These are phyloP conservation scores for Triadica sebifera DNA, from an alignment of 345 rosid genomes.

Conservation along the genomic window DNA sequence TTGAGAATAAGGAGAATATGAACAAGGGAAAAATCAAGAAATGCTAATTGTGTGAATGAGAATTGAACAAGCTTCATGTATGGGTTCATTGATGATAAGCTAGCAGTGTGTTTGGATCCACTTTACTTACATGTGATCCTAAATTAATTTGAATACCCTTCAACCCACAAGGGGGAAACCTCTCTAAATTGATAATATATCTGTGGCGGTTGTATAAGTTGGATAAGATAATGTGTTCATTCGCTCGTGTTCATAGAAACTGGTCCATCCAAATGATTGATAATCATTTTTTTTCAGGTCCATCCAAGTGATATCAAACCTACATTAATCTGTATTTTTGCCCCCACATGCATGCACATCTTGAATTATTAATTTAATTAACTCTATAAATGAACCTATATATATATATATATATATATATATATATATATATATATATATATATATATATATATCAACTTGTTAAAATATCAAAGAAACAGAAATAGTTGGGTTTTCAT, in stretches of 20 bases:
- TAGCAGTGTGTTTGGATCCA: too few species aligned
- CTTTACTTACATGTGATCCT: slow-evolving; percentile 8
- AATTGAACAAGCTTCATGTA: not conserved
- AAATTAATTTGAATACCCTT: slow-evolving; percentile 2
- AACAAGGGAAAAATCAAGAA: not conserved
- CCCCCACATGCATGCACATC: too few species aligned
- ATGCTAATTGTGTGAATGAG: slow-evolving; percentile 28
- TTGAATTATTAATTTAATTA: too few species aligned
- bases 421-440: too few species aligned
- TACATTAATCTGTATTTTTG: too few species aligned
- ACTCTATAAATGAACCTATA: too few species aligned
- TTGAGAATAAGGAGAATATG: slow-evolving; percentile 12
- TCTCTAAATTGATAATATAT: slow-evolving; percentile 27
- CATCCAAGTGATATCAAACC: too few species aligned
- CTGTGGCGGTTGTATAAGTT: slow-evolving; percentile 31
- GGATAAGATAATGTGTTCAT: slow-evolving; percentile 26
- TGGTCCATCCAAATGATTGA: slow-evolving; percentile 18
- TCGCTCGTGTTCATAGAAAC: not conserved
- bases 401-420: too few species aligned
- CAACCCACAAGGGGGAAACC: not conserved
- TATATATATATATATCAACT: too few species aligned
- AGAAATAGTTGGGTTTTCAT: too few species aligned
- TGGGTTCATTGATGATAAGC: slow-evolving; percentile 20
- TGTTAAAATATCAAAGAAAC: not conserved
- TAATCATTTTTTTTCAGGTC: slow-evolving; percentile 2